phyloP scores from a whole-genome alignment of 768 basidiomycete species.

The Leccinum broughii region DNA sequence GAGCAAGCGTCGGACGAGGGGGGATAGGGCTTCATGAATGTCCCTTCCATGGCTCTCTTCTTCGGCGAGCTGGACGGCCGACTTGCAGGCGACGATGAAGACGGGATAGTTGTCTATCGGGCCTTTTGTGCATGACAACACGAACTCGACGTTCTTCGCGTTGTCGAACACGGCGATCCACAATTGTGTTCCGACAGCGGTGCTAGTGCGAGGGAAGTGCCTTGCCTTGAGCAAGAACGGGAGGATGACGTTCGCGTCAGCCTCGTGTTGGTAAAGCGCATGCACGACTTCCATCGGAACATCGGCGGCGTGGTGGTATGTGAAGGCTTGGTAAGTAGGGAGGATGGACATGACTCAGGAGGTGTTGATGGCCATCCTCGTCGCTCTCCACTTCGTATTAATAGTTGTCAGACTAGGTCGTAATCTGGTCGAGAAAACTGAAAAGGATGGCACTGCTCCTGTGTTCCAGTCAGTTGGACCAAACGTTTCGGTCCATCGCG shows the following conservation, averaged over 20 bases:
- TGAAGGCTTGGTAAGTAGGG: background rate
- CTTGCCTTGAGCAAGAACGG: constrained; percentile 39
- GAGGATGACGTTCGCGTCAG: constrained; percentile 41
- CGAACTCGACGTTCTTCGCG: constrained; percentile 28
- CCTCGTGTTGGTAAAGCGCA: constrained; percentile 31
- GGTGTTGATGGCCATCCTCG: background rate
- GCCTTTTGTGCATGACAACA: constrained; percentile 58
- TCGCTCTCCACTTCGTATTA: background rate
- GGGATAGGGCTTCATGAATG: constrained; percentile 6
- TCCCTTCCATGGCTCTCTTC: constrained; percentile 11
- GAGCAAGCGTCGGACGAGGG: constrained; percentile 17
- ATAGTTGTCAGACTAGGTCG: background rate
- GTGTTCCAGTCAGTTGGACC: background rate
- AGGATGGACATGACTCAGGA: constrained; percentile 21
- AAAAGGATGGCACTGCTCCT: background rate
- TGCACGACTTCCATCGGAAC: constrained; percentile 32
- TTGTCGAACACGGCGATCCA: constrained; percentile 36
- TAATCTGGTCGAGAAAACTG: background rate
- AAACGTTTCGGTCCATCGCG: constrained; percentile 2
- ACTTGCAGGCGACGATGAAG: constrained; percentile 31
- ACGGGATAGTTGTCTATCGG: constrained; percentile 62
- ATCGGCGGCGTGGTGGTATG: constrained; percentile 9
- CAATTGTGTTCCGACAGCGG: constrained; percentile 11
- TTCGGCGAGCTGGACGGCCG: constrained; percentile 11
- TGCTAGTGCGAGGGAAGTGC: background rate